phyloP scores from a whole-genome alignment of 768 basidiomycete genomes.

The Rhizopogon salebrosus region DNA sequence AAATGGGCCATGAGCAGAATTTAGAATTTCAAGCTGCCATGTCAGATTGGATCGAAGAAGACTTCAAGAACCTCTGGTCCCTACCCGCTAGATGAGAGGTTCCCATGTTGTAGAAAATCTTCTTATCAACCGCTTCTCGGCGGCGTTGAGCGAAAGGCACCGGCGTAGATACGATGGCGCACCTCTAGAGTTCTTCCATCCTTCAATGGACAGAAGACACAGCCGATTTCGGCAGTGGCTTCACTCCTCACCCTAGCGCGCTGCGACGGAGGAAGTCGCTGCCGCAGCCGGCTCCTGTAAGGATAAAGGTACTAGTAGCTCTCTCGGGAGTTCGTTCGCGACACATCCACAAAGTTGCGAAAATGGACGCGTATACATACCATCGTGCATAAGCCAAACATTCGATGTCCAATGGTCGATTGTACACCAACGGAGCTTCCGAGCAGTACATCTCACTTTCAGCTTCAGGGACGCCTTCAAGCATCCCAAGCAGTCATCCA shows the following conservation, averaged over 20 bases:
- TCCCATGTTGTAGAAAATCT: constrained; percentile 20
- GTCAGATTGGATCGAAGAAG: constrained; percentile 21
- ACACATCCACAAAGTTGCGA: no score
- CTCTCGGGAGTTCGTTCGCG: background rate
- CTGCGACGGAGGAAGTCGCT: background rate
- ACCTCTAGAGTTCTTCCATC: constrained; percentile 6
- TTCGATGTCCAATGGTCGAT: background rate
- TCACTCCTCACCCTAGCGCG: background rate
- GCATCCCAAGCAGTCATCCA: background rate
- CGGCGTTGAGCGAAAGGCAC: constrained; percentile 7
- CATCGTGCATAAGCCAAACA: background rate
- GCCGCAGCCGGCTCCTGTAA: background rate
- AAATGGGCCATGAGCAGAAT: constrained; percentile 66
- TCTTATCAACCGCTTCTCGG: constrained; percentile 15
- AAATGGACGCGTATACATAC: background rate
- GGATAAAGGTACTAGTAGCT: background rate
- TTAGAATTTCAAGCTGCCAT: no score
- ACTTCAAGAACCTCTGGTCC: background rate
- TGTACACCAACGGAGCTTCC: background rate
- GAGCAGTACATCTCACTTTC: background rate
- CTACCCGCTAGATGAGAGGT: constrained; percentile 11
- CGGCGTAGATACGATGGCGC: constrained; percentile 10
- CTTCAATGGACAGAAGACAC: constrained; percentile 5
- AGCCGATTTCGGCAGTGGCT: background rate
- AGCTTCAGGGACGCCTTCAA: background rate